Evolutionary conservation across 306 rosid species (phyloP).

Genomic region (Prinsepia uniflora): DNA sequence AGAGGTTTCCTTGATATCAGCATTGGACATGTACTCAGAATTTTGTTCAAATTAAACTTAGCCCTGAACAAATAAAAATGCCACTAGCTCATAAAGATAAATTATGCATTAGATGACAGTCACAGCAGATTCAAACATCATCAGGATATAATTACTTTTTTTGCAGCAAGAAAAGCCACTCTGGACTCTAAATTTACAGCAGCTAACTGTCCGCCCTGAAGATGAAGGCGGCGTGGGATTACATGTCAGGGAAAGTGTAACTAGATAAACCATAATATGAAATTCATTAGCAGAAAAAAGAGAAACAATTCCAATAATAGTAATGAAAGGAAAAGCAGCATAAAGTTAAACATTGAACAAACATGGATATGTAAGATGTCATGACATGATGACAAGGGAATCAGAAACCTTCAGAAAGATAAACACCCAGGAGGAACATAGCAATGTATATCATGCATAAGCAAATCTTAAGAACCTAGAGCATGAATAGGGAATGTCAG

Average conservation of each 20-base stretch:
- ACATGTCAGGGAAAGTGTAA: constrained; percentile 16
- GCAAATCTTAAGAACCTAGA: not conserved
- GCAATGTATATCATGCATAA: not conserved
- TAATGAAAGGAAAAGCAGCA: not conserved
- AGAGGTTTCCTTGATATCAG: constrained; percentile 1
- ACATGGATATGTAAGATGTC: constrained; percentile 1
- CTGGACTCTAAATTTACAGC: constrained; percentile 74
- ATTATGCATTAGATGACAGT: not conserved
- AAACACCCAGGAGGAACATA: not conserved
- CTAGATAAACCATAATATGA: not conserved
- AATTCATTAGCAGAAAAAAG: not conserved
- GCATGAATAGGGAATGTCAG: not conserved
- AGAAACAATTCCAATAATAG: not conserved
- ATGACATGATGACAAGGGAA: not conserved
- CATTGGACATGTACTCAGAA: not conserved
- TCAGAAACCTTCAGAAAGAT: not conserved
- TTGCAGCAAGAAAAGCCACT: constrained; percentile 88
- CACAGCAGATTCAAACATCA: not conserved
- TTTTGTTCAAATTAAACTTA: not conserved
- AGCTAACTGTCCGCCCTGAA: constrained; percentile 87
- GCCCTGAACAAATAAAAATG: not conserved
- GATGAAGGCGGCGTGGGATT: constrained; percentile 25
- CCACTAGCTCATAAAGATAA: constrained; percentile 8
- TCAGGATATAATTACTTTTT: constrained; percentile 46
- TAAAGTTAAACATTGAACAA: not conserved